phyloP scores from a whole-genome alignment of 1,139 yeast species.

The Sporopachydermia cereana region DNA sequence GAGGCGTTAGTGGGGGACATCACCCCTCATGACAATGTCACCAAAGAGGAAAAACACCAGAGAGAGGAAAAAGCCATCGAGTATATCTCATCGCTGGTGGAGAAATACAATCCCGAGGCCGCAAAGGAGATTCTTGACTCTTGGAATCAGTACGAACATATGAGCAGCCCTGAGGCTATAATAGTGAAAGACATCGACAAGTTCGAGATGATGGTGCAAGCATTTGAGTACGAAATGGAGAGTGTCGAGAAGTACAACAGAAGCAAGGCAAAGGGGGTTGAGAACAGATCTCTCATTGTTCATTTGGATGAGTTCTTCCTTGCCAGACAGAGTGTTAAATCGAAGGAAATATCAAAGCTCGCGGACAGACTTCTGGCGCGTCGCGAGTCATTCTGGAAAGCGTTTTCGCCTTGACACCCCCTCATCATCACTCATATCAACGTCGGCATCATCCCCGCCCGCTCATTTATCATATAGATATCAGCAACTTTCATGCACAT shows the following conservation, averaged over 20 bases:
- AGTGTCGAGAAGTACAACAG: conserved; percentile 37
- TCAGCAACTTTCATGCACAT: no score
- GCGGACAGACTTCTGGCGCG: conserved; percentile 53
- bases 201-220: conserved; percentile 82
- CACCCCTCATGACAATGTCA: conserved; percentile 71
- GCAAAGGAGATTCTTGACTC: conserved; percentile 57
- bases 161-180: conserved; percentile 69
- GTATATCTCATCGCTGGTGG: conserved; percentile 49
- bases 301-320: conserved; percentile 59
- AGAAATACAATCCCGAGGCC: conserved; percentile 51
- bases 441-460: no score
- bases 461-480: no score
- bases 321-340: conserved; percentile 53
- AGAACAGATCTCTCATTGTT: not conserved
- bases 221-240: conserved; percentile 66
- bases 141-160: conserved; percentile 89
- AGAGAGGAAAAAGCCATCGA: conserved; percentile 69
- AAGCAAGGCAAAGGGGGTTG: conserved; percentile 22
- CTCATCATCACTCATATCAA: no score
- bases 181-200: conserved; percentile 92
- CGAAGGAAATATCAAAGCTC: conserved; percentile 60
- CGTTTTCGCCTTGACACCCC: no score
- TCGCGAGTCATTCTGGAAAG: conserved; percentile 36
- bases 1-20: conserved; percentile 92
- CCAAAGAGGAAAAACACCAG: conserved; percentile 63